These are phyloP conservation scores for Hypoxylon sp. DNA, from an alignment of 2,329 filamentous ascomycete genomes.

Conservation along the genomic window DNA sequence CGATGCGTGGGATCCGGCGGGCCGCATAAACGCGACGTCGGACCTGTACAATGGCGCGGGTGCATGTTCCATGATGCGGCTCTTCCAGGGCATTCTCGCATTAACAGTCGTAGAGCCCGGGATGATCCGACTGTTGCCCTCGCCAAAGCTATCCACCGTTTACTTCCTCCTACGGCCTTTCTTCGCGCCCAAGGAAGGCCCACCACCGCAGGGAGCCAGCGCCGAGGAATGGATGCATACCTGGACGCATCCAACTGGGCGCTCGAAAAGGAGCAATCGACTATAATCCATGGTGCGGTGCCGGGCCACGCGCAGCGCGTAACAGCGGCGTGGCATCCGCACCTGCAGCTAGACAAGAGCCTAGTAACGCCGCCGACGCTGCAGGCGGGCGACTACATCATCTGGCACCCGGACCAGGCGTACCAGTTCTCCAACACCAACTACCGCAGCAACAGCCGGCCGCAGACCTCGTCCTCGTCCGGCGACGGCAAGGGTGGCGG, in stretches of 20 bases:
- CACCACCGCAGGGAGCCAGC: conserved; percentile 55
- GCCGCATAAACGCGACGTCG: conserved; percentile 67
- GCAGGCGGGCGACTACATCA: conserved; percentile 70
- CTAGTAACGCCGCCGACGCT: conserved; percentile 70
- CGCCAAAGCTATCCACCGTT: conserved; percentile 64
- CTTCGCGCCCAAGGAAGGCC: conserved; percentile 63
- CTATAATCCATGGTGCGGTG: conserved; percentile 71
- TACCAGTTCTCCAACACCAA: conserved; percentile 66
- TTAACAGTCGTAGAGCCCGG: conserved; percentile 66
- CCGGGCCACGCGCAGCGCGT: conserved; percentile 71
- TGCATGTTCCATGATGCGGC: conserved; percentile 71
- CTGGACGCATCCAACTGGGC: conserved; percentile 60
- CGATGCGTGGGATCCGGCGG: conserved; percentile 69
- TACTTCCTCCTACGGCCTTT: conserved; percentile 68
- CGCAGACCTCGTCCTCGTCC: conserved; percentile 46
- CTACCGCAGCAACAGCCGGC: conserved; percentile 55
- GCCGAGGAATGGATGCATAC: conserved; percentile 63
- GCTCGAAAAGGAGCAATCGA: conserved; percentile 66
- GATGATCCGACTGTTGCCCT: conserved; percentile 64
- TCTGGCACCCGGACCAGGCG: conserved; percentile 72
- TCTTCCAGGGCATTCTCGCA: conserved; percentile 71
- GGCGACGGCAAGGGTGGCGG: not conserved
- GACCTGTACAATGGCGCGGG: conserved; percentile 72
- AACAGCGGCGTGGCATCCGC: conserved; percentile 71
- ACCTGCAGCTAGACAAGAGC: conserved; percentile 67